phyloP scores from a whole-genome alignment of 441 rosid species.

The Croton setiger region DNA sequence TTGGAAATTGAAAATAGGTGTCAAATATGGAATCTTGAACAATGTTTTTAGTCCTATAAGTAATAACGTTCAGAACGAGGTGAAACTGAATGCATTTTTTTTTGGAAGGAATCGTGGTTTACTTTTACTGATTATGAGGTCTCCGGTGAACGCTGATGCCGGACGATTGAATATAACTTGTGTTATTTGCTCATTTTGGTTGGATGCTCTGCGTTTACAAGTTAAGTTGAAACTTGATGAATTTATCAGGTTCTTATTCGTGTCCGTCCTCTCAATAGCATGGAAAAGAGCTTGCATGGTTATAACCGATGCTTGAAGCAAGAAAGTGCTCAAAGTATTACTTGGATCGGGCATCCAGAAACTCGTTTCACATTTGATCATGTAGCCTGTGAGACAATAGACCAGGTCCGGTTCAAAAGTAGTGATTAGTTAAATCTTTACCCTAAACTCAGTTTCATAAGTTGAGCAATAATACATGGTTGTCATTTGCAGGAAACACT shows the following conservation, averaged over 20 bases:
- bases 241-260: slow-evolving; percentile 77
- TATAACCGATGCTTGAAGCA: slow-evolving; percentile 89
- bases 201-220: not conserved
- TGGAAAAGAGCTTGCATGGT: slow-evolving; percentile 73
- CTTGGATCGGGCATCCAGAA: slow-evolving; percentile 94
- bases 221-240: slow-evolving; percentile 3
- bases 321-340: slow-evolving; percentile 76
- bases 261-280: slow-evolving; percentile 82
- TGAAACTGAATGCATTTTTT: not conserved
- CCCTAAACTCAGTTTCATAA: not conserved
- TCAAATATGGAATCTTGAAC: not conserved
- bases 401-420: slow-evolving; percentile 62
- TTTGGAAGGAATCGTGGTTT: not conserved
- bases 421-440: not conserved
- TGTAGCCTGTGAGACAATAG: slow-evolving; percentile 91
- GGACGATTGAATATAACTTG: not conserved
- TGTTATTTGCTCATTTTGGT: not conserved
- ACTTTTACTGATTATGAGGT: not conserved
- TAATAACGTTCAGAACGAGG: not conserved
- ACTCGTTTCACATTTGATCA: slow-evolving; percentile 87
- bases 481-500: slow-evolving; percentile 68
- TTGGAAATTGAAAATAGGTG: not conserved
- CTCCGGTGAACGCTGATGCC: not conserved
- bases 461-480: slow-evolving; percentile 9
- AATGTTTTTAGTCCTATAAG: not conserved